Evolutionary conservation across 371 early-diverging fungal species (phyloP).

Genomic region (Mucor sp.): DNA sequence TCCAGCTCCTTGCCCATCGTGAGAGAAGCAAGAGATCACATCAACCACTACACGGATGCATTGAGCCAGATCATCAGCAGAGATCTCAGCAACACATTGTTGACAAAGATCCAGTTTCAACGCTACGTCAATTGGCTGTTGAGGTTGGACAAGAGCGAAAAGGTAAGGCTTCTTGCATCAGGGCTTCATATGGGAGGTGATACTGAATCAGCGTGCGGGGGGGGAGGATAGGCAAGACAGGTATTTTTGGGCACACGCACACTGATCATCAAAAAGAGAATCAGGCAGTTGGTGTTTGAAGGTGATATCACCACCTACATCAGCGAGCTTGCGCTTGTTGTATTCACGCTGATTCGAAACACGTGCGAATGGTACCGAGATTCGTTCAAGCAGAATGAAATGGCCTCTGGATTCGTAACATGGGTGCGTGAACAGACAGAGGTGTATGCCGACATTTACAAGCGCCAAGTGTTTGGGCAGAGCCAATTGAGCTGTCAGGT

Average conservation of each 20-base stretch:
- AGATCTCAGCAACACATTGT: conserved; percentile 79
- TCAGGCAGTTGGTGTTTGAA: conserved; percentile 84
- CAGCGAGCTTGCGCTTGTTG: conserved; percentile 81
- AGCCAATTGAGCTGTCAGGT: conserved; percentile 75
- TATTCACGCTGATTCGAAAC: conserved; percentile 87
- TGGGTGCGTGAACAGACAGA: conserved; percentile 91
- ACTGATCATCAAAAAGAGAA: conserved; percentile 77
- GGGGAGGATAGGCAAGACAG: conserved; percentile 63
- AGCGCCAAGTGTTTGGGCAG: conserved; percentile 84
- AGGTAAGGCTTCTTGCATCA: conserved; percentile 49
- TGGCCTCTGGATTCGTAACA: conserved; percentile 90
- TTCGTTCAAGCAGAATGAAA: conserved; percentile 83
- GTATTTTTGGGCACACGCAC: conserved; percentile 78
- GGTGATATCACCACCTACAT: conserved; percentile 86
- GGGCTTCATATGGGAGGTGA: too few relatives aligned
- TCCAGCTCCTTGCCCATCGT: conserved; percentile 49
- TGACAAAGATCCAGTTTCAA: conserved; percentile 80
- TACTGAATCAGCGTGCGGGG: neutral
- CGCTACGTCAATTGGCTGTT: conserved; percentile 81
- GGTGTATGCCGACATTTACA: conserved; percentile 82
- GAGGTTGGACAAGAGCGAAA: conserved; percentile 77
- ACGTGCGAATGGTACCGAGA: conserved; percentile 94
- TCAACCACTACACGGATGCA: conserved; percentile 67
- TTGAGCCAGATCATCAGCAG: conserved; percentile 67
- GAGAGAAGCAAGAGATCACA: conserved; percentile 50